These are phyloP conservation scores for Leptodontidium sp. DNA, from an alignment of 2,329 filamentous ascomycete genomes.

Conservation along the genomic window DNA sequence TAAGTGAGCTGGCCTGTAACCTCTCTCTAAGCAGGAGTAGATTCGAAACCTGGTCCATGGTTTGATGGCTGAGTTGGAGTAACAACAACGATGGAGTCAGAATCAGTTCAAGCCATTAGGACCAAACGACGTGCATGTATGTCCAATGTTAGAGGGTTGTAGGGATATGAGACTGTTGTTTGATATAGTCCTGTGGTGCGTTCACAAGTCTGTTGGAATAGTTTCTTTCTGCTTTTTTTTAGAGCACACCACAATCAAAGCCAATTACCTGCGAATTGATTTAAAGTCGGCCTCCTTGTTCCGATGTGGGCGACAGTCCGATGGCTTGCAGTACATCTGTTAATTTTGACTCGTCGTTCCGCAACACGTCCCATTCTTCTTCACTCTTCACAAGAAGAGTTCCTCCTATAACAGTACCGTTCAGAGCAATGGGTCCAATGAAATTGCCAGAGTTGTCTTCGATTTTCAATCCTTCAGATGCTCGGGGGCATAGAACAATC, in stretches of 20 bases:
- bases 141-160: not conserved
- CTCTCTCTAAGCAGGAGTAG: not conserved
- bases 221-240: not conserved
- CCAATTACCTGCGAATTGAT: not conserved
- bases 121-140: not conserved
- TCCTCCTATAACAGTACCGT: slow-evolving; percentile 70
- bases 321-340: slow-evolving; percentile 49
- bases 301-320: slow-evolving; percentile 35
- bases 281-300: slow-evolving; percentile 16
- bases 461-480: slow-evolving; percentile 57
- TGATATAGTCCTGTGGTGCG: not conserved
- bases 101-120: too few relatives aligned
- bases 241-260: not conserved
- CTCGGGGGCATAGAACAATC: slow-evolving; percentile 63
- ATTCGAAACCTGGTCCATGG: not conserved
- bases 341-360: slow-evolving; percentile 51
- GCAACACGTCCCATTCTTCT: slow-evolving; percentile 63
- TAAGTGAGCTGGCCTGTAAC: too few relatives aligned
- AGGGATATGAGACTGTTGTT: not conserved
- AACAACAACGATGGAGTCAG: not conserved
- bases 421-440: slow-evolving; percentile 53
- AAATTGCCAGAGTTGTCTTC: slow-evolving; percentile 34
- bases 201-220: not conserved
- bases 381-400: slow-evolving; percentile 69
- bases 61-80: not conserved